phyloP scores from a whole-genome alignment of 2,329 filamentous ascomycete genomes.

The Penicillium sp. region DNA sequence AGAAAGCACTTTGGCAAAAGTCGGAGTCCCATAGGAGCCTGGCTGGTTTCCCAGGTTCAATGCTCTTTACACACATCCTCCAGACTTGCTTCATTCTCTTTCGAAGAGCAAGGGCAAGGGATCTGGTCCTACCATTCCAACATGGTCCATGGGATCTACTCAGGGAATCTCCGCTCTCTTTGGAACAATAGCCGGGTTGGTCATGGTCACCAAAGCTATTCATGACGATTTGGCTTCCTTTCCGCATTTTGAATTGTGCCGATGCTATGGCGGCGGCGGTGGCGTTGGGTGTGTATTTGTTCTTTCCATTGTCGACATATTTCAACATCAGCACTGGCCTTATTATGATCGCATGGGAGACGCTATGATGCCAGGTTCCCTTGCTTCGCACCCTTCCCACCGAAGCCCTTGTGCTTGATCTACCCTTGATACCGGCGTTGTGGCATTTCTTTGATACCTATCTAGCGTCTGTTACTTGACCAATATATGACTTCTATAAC shows the following conservation, averaged over 20 bases:
- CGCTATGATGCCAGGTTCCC: slow-evolving; percentile 11
- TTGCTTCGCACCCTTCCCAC: slow-evolving; percentile 12
- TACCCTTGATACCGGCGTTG: slow-evolving; percentile 15
- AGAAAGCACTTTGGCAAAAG: neutral
- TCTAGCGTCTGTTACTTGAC: slow-evolving; percentile 3
- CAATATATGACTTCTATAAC: neutral
- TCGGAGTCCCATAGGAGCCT: neutral
- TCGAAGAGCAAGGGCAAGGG: neutral
- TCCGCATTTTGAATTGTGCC: neutral
- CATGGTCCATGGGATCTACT: neutral
- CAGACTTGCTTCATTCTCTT: slow-evolving; percentile 8
- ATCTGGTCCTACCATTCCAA: neutral
- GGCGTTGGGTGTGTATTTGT: neutral
- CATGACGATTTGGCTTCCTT: neutral
- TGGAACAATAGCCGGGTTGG: neutral
- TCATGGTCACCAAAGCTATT: neutral
- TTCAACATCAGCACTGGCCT: slow-evolving; percentile 1
- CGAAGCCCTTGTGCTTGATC: slow-evolving; percentile 18
- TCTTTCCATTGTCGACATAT: neutral
- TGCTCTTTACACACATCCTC: slow-evolving; percentile 8
- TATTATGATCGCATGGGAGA: slow-evolving; percentile 17
- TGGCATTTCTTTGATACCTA: slow-evolving; percentile 23
- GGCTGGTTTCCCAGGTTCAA: slow-evolving; percentile 1
- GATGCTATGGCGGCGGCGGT: slow-evolving; percentile 2
- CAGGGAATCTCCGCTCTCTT: neutral